phyloP scores from a whole-genome alignment of 192 early-diverging fungal species.

The Entophlyctis luteolus region DNA sequence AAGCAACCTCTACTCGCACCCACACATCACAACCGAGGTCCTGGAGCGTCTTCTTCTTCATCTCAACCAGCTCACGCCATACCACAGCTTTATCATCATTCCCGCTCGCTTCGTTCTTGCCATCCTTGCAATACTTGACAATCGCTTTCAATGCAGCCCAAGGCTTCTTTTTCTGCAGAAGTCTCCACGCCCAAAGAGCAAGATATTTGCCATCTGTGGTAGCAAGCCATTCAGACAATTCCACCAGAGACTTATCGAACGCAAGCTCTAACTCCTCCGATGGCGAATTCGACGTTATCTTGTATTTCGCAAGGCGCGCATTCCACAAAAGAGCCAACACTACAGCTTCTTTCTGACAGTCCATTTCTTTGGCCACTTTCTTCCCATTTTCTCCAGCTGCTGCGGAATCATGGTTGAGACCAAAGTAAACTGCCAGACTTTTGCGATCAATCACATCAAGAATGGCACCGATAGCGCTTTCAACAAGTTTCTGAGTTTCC shows the following conservation, averaged over 20 bases:
- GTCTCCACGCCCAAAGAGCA: constrained; percentile 55
- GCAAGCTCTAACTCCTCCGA: neutral
- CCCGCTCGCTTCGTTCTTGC: constrained; percentile 33
- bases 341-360: constrained; percentile 65
- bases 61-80: constrained; percentile 47
- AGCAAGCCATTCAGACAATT: constrained; percentile 58
- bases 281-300: neutral
- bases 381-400: constrained; percentile 47
- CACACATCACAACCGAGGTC: constrained; percentile 70
- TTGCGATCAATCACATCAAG: constrained; percentile 46
- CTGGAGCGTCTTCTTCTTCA: constrained; percentile 54
- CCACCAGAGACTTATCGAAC: constrained; percentile 56
- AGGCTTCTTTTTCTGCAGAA: constrained; percentile 46
- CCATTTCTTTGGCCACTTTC: constrained; percentile 65
- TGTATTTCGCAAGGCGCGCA: constrained; percentile 19
- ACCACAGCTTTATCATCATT: constrained; percentile 43
- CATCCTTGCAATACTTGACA: constrained; percentile 65
- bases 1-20: constrained; percentile 59
- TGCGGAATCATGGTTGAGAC: constrained; percentile 51
- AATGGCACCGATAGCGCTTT: constrained; percentile 55
- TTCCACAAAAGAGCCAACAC: constrained; percentile 59
- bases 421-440: constrained; percentile 66
- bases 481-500: constrained; percentile 37
- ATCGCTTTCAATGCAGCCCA: constrained; percentile 71
- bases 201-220: constrained; percentile 53